Evolutionary conservation across 2,329 filamentous ascomycete genomes (phyloP), one percentile per base, ranked within the genome.

Genomic region (Exophiala alcalophila): DNA sequence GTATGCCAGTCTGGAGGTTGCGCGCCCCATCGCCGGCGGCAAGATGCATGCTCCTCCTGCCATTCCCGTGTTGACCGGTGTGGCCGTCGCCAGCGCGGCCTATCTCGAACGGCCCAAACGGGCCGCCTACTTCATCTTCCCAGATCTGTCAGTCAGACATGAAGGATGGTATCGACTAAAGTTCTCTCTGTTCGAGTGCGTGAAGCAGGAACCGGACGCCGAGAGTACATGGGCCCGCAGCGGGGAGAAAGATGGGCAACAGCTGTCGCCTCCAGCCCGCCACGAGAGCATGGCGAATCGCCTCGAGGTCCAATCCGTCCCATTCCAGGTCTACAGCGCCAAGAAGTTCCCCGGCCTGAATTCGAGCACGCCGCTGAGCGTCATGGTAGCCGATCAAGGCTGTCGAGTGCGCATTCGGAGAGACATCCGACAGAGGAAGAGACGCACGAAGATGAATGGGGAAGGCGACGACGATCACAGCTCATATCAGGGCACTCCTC

Each of bases 331-430:
- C 28, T 97, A 78, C 71, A 96, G 90, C 57, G 92, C 92, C 37
- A 98, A 97, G 81, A 97, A 96, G 71, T 98, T 98, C 69, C 92
- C 92, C 11, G 92, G 91, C 12, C 72, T 97, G 46, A 84, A 86
- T 30, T 87, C 92, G 64, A 96, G 89, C 69, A 98, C 92, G 0
- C 72, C 78, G 9, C 73, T 97, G 35, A 96, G 90, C 67, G 84
- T 90, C 50, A 84, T 87, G 24, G 89, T 98, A 29, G 90, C 91
- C 12, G 91, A 98, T 65, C 92, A 98, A 67, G 92, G 92, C 45
- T 97, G 92, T 65, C 87, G 91, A 55, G 92, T 98, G 19, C 84
- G 92, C 31, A 98, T 98, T 59, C 81, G 92, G 43, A 86, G 92
- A 52, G 92, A 97, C 67, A 87, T 94, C 5, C 82, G 89, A 44